These are phyloP conservation scores for Calonectria ilicicola DNA, from an alignment of 2,329 filamentous ascomycete genomes.

Conservation along the genomic window DNA sequence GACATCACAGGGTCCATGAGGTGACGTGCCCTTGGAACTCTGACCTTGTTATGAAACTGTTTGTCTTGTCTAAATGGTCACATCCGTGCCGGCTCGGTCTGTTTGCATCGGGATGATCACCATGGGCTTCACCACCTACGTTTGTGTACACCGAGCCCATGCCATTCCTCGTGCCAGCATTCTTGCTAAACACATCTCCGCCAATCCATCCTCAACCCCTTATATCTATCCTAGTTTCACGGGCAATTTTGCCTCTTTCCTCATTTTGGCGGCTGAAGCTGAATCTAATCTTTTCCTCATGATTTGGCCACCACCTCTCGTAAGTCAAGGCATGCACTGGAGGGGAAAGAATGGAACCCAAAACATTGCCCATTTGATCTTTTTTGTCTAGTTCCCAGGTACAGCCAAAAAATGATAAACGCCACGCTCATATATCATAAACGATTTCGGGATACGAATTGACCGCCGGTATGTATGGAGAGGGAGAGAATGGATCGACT, in stretches of 20 bases:
- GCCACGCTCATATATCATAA: conserved; percentile 52
- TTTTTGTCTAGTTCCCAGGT: conserved; percentile 46
- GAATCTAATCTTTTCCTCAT: background rate
- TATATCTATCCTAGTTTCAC: background rate
- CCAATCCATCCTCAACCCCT: background rate
- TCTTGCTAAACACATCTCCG: background rate
- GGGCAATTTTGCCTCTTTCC: background rate
- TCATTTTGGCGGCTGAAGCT: background rate
- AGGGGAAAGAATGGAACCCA: conserved; percentile 32
- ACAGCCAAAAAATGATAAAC: conserved; percentile 46
- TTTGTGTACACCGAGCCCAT: background rate
- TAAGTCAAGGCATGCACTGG: conserved; percentile 24
- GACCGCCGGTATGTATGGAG: conserved; percentile 26
- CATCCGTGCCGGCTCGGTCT: conserved; percentile 4
- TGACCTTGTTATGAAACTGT: background rate
- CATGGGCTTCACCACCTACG: background rate
- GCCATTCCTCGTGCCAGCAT: background rate
- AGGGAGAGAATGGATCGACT: conserved; percentile 28
- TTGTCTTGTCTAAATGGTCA: background rate
- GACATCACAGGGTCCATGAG: conserved; percentile 14
- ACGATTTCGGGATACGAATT: conserved; percentile 34
- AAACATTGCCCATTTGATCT: conserved; percentile 36
- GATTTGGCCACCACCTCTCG: background rate
- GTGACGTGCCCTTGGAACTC: conserved; percentile 13
- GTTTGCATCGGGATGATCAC: background rate